Conservation (phyloP, 2,329 filamentous ascomycete genomes). For the Trichoderma hamatum region DNA sequence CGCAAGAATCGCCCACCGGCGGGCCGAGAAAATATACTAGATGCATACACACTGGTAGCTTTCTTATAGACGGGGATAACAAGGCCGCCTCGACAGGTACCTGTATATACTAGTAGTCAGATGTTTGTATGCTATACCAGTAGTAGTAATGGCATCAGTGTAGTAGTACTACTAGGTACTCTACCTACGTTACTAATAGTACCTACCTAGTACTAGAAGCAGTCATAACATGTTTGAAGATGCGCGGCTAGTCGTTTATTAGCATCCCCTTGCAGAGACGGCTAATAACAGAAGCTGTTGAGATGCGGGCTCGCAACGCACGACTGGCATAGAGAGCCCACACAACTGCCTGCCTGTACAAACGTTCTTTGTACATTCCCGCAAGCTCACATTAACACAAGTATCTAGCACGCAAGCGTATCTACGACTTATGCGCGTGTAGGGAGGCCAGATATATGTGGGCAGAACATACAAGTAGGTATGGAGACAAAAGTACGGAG, state of each 20-base stretch:
- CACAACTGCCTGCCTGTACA: background rate
- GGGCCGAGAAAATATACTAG: constrained; percentile 3
- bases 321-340: background rate
- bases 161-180: background rate
- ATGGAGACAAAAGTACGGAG: constrained; percentile 21
- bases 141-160: too few relatives aligned
- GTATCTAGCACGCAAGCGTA: constrained; percentile 11
- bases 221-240: background rate
- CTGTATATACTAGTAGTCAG: background rate
- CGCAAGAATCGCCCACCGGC: background rate
- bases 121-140: background rate
- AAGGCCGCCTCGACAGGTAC: background rate
- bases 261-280: background rate
- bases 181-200: background rate
- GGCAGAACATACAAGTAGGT: background rate
- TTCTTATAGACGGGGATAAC: background rate
- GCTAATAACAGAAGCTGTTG: background rate
- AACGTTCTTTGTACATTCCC: background rate
- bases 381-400: constrained; percentile 2
- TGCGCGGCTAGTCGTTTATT: constrained; percentile 4
- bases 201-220: background rate
- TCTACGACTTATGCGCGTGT: constrained; percentile 16
- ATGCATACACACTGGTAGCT: background rate
- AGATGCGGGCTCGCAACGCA: constrained; percentile 7
- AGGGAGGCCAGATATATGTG: constrained; percentile 1